A percentile compares a stretch with the other conserved stretches of the same genome.
These are phyloP conservation scores for Aspergillus aculeatinus DNA, from an alignment of 2,329 filamentous ascomycete species.

Conservation along the genomic window DNA sequence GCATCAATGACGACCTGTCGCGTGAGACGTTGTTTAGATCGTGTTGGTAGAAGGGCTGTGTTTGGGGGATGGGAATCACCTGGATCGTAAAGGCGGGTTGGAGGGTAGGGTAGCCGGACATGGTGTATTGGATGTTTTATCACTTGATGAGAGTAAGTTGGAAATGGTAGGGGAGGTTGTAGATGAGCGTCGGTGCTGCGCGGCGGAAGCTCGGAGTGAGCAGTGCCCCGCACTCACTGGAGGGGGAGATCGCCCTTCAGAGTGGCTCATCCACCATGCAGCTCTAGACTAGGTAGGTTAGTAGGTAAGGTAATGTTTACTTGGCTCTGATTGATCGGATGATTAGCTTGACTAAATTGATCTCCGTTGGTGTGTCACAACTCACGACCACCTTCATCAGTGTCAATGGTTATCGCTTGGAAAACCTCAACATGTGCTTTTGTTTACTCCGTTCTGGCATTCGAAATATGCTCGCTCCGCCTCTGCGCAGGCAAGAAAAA, in stretches of 20 bases:
- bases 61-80: slow-evolving; percentile 22
- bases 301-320: not conserved
- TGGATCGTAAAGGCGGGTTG: slow-evolving; percentile 43
- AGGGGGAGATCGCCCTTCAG: not conserved
- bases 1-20: slow-evolving; percentile 34
- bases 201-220: not conserved
- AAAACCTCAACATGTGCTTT: too few species aligned
- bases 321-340: too few species aligned
- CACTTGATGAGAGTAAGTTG: not conserved
- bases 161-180: not conserved
- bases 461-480: not conserved
- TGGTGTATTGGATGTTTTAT: slow-evolving; percentile 19
- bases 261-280: not conserved
- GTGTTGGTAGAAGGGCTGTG: not conserved
- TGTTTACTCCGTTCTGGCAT: too few species aligned
- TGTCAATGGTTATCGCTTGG: too few species aligned
- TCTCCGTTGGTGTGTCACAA: too few species aligned
- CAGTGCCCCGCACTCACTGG: not conserved
- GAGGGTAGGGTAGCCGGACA: slow-evolving; percentile 40
- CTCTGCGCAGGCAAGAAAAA: not conserved
- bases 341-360: too few species aligned
- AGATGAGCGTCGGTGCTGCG: not conserved
- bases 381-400: too few species aligned
- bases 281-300: not conserved
- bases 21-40: not conserved